A percentile compares a stretch with the other conserved stretches of the same genome.
Evolutionary conservation across 2,329 filamentous ascomycete genomes (phyloP).

Genomic region (Aspergillus ruber): DNA sequence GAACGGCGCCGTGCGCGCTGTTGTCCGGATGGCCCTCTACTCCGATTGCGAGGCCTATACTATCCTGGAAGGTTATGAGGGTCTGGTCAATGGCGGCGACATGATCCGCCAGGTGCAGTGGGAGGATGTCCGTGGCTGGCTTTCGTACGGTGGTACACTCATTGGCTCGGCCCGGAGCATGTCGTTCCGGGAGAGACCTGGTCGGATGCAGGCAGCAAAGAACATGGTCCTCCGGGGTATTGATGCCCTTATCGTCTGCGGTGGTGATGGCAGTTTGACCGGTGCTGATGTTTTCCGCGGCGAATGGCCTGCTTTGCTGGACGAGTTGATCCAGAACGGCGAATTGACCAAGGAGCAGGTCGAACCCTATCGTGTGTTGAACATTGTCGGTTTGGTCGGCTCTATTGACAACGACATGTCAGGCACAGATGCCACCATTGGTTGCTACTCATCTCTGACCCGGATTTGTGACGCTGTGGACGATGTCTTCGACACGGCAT

Average conservation of each 20-base stretch:
- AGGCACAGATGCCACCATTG: conserved; percentile 94
- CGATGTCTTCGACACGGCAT: conserved; percentile 86
- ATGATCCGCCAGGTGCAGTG: conserved; percentile 83
- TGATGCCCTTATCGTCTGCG: conserved; percentile 92
- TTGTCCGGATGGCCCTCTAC: conserved; percentile 86
- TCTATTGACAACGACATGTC: conserved; percentile 99
- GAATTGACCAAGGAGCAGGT: conserved; percentile 66
- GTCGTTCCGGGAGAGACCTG: conserved; percentile 82
- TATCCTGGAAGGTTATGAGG: conserved; percentile 92
- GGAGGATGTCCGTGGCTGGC: conserved; percentile 90
- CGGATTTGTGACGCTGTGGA: conserved; percentile 95
- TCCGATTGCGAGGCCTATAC: conserved; percentile 73
- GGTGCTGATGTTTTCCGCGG: conserved; percentile 88
- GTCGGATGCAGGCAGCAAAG: conserved; percentile 78
- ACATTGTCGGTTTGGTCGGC: conserved; percentile 92
- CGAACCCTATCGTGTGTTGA: conserved; percentile 74
- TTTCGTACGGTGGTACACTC: conserved; percentile 88
- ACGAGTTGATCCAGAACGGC: conserved; percentile 71
- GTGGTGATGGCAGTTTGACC: conserved; percentile 92
- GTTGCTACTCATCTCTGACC: conserved; percentile 86
- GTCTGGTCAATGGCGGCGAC: conserved; percentile 79
- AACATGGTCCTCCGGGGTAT: conserved; percentile 92
- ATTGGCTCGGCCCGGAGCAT: conserved; percentile 93
- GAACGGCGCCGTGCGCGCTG: conserved; percentile 84
- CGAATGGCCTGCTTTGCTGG: conserved; percentile 83